A percentile compares a stretch with the other conserved stretches of the same genome.
These are phyloP conservation scores for Dioscorea dumetorum DNA, from an alignment of 106 monocot genomes.

Conservation along the genomic window DNA sequence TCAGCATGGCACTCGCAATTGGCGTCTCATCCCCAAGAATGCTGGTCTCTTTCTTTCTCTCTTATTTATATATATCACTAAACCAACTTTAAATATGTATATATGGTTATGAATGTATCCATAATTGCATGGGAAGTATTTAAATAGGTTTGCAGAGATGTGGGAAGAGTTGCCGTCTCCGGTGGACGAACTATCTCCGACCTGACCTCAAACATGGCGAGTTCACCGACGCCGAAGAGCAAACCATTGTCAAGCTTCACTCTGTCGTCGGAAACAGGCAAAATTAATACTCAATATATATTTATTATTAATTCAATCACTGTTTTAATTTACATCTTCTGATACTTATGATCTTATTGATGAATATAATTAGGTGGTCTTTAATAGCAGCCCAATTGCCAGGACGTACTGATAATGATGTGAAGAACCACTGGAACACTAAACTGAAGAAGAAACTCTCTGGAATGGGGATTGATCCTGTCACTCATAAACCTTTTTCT, in stretches of 20 bases:
- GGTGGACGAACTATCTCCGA: slow-evolving; percentile 97
- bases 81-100: background rate
- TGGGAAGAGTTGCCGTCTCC: slow-evolving; percentile 95
- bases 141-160: slow-evolving; percentile 78
- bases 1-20: slow-evolving; percentile 89
- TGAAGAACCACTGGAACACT: slow-evolving; percentile 99
- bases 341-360: background rate
- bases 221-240: slow-evolving; percentile 81
- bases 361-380: slow-evolving; percentile 51
- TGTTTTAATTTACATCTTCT: too few species aligned
- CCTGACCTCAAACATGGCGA: slow-evolving; percentile 96
- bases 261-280: slow-evolving; percentile 88
- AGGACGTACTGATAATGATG: slow-evolving; percentile 93
- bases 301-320: too few species aligned
- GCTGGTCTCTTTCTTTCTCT: slow-evolving; percentile 49
- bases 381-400: slow-evolving; percentile 83
- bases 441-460: slow-evolving; percentile 98
- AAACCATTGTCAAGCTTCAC: slow-evolving; percentile 86
- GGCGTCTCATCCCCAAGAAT: slow-evolving; percentile 96
- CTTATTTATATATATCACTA: background rate
- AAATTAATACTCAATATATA: background rate
- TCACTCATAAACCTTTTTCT: slow-evolving; percentile 96
- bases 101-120: background rate
- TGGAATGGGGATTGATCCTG: slow-evolving; percentile 93
- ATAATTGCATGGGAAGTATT: background rate